These are phyloP conservation scores for Scenedesmus sp. DNA, from an alignment of 163 green algal species.

Conservation along the genomic window DNA sequence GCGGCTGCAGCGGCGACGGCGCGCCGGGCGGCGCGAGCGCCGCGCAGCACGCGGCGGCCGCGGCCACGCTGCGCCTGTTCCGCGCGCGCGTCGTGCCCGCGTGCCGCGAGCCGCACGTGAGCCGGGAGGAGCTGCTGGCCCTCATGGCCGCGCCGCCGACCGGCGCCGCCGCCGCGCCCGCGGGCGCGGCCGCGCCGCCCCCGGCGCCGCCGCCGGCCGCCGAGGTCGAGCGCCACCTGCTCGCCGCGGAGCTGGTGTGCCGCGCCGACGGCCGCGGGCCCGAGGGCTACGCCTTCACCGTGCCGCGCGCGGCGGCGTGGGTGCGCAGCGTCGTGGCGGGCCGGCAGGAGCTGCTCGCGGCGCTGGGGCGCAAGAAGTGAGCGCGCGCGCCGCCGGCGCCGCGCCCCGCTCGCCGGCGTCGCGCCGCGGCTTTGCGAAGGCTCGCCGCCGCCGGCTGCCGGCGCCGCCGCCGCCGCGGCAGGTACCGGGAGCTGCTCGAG, in stretches of 20 bases:
- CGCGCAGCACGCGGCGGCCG: background rate
- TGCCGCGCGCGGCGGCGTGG: slow-evolving; percentile 32
- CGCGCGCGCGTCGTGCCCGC: background rate
- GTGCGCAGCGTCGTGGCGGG: slow-evolving; percentile 25
- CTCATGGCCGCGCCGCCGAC: slow-evolving; percentile 11
- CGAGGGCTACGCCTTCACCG: slow-evolving; percentile 29
- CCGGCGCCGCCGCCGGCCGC: background rate
- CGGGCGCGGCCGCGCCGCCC: background rate
- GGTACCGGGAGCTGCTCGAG: slow-evolving; percentile 38
- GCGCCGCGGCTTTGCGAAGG: no score
- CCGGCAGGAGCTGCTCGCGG: slow-evolving; percentile 30
- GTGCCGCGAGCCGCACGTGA: slow-evolving; percentile 17
- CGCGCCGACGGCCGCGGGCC: slow-evolving; percentile 1
- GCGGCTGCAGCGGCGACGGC: slow-evolving; percentile 4
- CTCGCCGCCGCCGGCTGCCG: no score
- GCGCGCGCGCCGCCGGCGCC: slow-evolving; percentile 1
- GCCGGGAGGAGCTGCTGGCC: slow-evolving; percentile 6
- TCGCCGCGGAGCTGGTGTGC: slow-evolving; percentile 31
- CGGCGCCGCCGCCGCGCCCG: background rate
- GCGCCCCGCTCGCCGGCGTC: no score
- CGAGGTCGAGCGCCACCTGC: background rate
- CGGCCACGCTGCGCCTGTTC: slow-evolving; percentile 20
- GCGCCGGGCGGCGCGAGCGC: background rate
- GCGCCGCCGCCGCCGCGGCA: background rate
- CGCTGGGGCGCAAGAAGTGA: slow-evolving; percentile 33